phyloP scores from a whole-genome alignment of 108 stramenopile genomes.

The Chaetoceros muelleri region DNA sequence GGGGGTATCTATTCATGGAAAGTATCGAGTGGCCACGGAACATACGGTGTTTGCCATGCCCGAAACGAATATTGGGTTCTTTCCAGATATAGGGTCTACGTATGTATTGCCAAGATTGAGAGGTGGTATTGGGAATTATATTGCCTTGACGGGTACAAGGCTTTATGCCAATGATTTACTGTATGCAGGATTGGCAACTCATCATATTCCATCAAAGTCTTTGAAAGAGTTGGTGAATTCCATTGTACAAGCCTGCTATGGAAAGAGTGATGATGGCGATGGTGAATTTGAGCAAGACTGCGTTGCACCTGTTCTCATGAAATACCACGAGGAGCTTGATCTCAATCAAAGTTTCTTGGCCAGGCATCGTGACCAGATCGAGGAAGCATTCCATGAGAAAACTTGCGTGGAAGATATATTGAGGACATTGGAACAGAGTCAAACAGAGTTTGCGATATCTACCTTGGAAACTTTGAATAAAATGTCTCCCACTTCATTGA shows the following conservation, averaged over 20 bases:
- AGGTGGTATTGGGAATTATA: slow-evolving; percentile 73
- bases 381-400: slow-evolving; percentile 35
- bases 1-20: slow-evolving; percentile 87
- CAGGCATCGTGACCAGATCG: slow-evolving; percentile 34
- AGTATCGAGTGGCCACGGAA: slow-evolving; percentile 91
- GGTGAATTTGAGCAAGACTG: slow-evolving; percentile 13
- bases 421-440: slow-evolving; percentile 19
- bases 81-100: slow-evolving; percentile 94
- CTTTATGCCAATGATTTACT: slow-evolving; percentile 74
- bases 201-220: slow-evolving; percentile 71
- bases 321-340: slow-evolving; percentile 39
- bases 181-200: slow-evolving; percentile 88
- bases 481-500: slow-evolving; percentile 73
- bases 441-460: slow-evolving; percentile 33
- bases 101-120: slow-evolving; percentile 83
- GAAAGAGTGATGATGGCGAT: slow-evolving; percentile 9
- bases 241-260: slow-evolving; percentile 24
- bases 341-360: slow-evolving; percentile 30
- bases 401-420: slow-evolving; percentile 47
- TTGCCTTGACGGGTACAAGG: slow-evolving; percentile 88
- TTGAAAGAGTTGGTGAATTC: slow-evolving; percentile 43
- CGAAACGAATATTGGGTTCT: slow-evolving; percentile 93
- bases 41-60: slow-evolving; percentile 94
- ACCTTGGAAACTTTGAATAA: slow-evolving; percentile 50
- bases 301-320: slow-evolving; percentile 27